Evolutionary conservation across 2,329 filamentous ascomycete species (phyloP), one percentile per base, ranked within the genome.

Genomic region (Colletotrichum limetticola): DNA sequence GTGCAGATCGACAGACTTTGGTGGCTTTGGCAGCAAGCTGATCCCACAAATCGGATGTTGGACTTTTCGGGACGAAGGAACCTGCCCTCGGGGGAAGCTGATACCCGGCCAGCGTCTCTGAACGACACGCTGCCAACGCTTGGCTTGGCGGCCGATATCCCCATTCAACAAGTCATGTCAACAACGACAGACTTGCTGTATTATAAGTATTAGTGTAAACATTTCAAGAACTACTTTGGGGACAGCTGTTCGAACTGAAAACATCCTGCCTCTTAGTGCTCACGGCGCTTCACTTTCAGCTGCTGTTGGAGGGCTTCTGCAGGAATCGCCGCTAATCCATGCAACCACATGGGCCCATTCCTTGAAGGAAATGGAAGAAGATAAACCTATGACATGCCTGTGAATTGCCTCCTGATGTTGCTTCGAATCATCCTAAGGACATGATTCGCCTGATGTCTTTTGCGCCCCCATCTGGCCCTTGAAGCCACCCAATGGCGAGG

Each of bases 1-100:
- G 42, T 71, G 7, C 75, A 76, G 57, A 69, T 77, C 7, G 76
- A 77, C 42, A 71, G 75, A 16, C 42, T 76, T 22, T 76, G 76
- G 76, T 76, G 71, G 65, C 30, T 74, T 12, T 77, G 75, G 76
- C 76, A 77, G 49, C 65, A 66, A 16, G 68, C 37, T 9, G 67
- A 68, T 26, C 55, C 24, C 1, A 32, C 66, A 32, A 63, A 14
- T 26, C 62, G 76, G 6, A 35, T 55, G 2, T 12, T 68, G 1
- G 73, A 74, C n/a, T 74, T 71, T 30, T 58, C 56, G 0, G 75
- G 76, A 22, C 37, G 37, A 3, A 62, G 56, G 46, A 71, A 32
- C 12, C 12, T 56, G 64, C 37, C 53, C 19, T 37, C 35, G 4
- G 64, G 65, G 1, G 37, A 60, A 19, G 53, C 30, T 7, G 30